Evolutionary conservation across 441 rosid genomes (phyloP), one percentile per base, ranked within the genome.

Genomic region (Gossypium laxum): DNA sequence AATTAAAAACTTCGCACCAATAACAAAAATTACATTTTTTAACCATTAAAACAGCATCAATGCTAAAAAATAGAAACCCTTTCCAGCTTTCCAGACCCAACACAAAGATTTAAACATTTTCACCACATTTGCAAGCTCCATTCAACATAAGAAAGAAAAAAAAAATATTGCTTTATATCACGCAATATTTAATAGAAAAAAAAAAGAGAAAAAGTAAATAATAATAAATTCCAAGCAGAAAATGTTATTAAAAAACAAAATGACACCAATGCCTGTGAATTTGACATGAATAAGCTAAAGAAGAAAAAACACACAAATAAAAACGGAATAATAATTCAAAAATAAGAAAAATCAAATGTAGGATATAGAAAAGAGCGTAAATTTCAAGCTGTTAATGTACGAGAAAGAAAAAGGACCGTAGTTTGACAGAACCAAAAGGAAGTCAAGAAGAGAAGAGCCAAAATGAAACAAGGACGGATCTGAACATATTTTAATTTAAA

Each of bases 381-480:
- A 56, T 60, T 54, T 10, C 26, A 14, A 15, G 34, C 24, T 32
- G 28, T 26, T 18, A 17, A 30, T 4, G 54, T 48, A 24, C 57
- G 24, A 26, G 32, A 67, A 14, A 14, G 1, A 32, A 32, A 47
- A 17, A 66, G 12, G 22, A 15, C 59, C 14, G 60, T 18, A 78
- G 68, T 28, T 63, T 47, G 28, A 73, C 54, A 59, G 50, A 54
- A 51, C 5, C 55, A 57, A 69, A 52, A 57, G 30, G 26, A 10
- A 45, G 15, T 1, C 3, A 68, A 68, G 22, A 28, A 30, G 43
- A 21, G 21, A 63, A 60, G 65, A 64, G 26, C 18, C 32, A 56
- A 21, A 60, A 60, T 74, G 76, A 77, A 60, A 15, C 30, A 19
- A 61, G 18, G 67, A 55, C 73, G 77, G 80, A 79, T 79, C 83